A percentile compares a stretch with the other conserved stretches of the same genome.
Conservation (phyloP, 208 protist genomes). For the Porcisia hertigi region DNA sequence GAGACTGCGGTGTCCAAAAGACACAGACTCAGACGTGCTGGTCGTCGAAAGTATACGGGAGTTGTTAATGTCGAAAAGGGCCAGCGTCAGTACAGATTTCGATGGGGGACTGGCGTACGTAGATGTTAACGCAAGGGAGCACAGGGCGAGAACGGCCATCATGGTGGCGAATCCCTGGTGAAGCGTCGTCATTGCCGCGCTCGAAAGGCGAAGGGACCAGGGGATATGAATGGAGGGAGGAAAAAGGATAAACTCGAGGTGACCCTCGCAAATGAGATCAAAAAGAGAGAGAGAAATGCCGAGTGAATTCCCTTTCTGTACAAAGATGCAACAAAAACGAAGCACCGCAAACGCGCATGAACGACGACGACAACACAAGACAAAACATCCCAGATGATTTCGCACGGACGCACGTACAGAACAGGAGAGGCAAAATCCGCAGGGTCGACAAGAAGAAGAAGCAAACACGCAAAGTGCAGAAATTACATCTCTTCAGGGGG, state of each 20-base stretch:
- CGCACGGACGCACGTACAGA: neutral
- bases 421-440: neutral
- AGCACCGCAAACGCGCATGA: slow-evolving; percentile 1
- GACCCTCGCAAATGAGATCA: neutral
- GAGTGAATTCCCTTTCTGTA: neutral
- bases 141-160: neutral
- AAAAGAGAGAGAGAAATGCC: neutral
- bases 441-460: neutral
- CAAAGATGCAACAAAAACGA: neutral
- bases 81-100: slow-evolving; percentile 2
- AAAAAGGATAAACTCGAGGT: neutral
- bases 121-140: neutral
- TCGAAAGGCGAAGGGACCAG: neutral
- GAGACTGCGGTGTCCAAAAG: slow-evolving; percentile 24
- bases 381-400: neutral
- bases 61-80: slow-evolving; percentile 30
- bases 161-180: neutral
- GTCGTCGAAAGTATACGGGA: slow-evolving; percentile 21
- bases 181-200: neutral
- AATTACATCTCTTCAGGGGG: neutral
- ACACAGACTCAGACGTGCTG: neutral
- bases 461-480: neutral
- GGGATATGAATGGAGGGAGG: neutral
- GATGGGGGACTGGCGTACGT: neutral
- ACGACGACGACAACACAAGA: neutral